phyloP scores from a whole-genome alignment of 345 rosid genomes.

The Salix koriyanagi region DNA sequence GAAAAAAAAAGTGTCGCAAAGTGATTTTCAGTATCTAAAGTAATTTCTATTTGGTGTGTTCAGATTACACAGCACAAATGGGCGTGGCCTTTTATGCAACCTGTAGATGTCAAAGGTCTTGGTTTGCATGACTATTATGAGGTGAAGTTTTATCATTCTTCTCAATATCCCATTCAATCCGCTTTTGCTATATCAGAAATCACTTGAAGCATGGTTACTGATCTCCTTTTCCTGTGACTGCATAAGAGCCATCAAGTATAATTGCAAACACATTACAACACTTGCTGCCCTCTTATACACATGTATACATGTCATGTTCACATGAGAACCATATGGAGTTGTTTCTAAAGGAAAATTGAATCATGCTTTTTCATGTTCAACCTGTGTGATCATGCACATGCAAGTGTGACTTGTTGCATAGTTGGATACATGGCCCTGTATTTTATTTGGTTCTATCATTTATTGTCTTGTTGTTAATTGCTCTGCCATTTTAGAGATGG shows the following conservation, averaged over 20 bases:
- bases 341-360: background rate
- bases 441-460: background rate
- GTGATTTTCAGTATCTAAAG: background rate
- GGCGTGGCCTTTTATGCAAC: slow-evolving; percentile 93
- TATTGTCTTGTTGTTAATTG: background rate
- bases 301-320: background rate
- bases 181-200: background rate
- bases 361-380: background rate
- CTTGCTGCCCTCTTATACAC: background rate
- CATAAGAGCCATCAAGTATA: background rate
- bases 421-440: background rate
- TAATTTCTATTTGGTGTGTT: background rate
- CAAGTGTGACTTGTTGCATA: background rate
- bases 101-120: slow-evolving; percentile 89
- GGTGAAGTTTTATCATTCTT: slow-evolving; percentile 22
- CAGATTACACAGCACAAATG: slow-evolving; percentile 90
- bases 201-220: background rate
- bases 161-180: background rate
- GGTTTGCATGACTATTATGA: slow-evolving; percentile 80
- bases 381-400: background rate
- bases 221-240: background rate
- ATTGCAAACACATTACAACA: background rate
- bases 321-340: background rate
- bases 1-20: background rate
- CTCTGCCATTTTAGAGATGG: background rate